Percentiles rank a stretch among this genome's conserved stretches.
phyloP scores from a whole-genome alignment of 352 stramenopile species.

The Blastocystis sp. region DNA sequence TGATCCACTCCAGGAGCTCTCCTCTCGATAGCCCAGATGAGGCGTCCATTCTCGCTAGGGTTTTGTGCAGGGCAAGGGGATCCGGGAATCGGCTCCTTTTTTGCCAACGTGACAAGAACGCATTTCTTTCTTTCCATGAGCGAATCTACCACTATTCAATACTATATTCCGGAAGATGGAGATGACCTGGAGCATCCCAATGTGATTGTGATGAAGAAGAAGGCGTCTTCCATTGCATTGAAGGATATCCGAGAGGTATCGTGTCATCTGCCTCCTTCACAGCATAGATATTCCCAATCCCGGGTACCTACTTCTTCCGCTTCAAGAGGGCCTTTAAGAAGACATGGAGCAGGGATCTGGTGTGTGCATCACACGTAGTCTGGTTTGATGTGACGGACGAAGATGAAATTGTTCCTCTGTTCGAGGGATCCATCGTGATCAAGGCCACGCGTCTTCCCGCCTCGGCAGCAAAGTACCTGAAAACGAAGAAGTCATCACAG shows the following conservation, averaged over 20 bases:
- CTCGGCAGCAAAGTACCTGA: slow-evolving; percentile 14
- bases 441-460: slow-evolving; percentile 68
- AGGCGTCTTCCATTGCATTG: slow-evolving; percentile 21
- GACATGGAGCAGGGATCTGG: slow-evolving; percentile 45
- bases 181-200: slow-evolving; percentile 71
- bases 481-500: background rate
- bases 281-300: slow-evolving; percentile 68
- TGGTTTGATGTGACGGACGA: slow-evolving; percentile 70
- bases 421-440: slow-evolving; percentile 69
- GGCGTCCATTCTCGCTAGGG: slow-evolving; percentile 3
- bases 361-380: slow-evolving; percentile 47
- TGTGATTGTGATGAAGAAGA: slow-evolving; percentile 68
- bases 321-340: slow-evolving; percentile 72
- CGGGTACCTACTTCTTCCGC: slow-evolving; percentile 70
- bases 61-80: background rate
- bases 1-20: slow-evolving; percentile 97
- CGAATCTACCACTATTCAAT: slow-evolving; percentile 63
- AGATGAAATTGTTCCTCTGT: slow-evolving; percentile 69
- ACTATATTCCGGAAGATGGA: slow-evolving; percentile 72
- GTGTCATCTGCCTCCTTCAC: slow-evolving; percentile 11
- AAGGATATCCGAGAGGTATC: slow-evolving; percentile 57
- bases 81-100: slow-evolving; percentile 10
- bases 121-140: slow-evolving; percentile 29
- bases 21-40: slow-evolving; percentile 31
- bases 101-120: background rate